Percentiles rank a stretch among this genome's conserved stretches.
phyloP scores from a whole-genome alignment of 75 land plant genomes.

The Cunninghamia lanceolata region DNA sequence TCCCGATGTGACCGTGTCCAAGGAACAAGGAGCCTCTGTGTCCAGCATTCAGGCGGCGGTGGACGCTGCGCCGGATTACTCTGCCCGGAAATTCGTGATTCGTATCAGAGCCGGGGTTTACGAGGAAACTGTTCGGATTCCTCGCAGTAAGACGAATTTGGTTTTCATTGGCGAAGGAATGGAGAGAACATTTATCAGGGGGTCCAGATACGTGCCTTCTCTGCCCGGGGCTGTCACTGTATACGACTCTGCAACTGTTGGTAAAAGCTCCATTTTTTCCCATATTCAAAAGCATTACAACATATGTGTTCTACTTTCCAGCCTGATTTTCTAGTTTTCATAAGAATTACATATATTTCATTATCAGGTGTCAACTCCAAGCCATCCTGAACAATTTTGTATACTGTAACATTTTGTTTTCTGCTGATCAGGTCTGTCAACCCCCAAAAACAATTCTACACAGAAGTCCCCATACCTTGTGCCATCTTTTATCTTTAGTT shows the following conservation, averaged over 20 bases:
- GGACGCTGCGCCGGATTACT: constrained; percentile 47
- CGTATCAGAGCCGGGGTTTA: constrained; percentile 66
- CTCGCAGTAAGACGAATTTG: constrained; percentile 49
- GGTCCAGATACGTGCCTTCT: constrained; percentile 27
- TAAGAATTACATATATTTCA: neutral
- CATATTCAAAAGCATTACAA: neutral
- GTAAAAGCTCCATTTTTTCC: constrained; percentile 6
- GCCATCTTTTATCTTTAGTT: too few species aligned
- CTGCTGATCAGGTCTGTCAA: too few species aligned
- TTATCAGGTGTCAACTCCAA: too few species aligned
- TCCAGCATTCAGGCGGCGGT: constrained; percentile 64
- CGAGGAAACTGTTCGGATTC: constrained; percentile 59
- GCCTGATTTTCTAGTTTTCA: neutral
- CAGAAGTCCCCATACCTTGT: too few species aligned
- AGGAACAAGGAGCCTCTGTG: neutral
- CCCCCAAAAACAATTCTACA: too few species aligned
- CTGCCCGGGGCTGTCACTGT: constrained; percentile 47
- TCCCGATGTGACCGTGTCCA: constrained; percentile 24
- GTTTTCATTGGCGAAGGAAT: constrained; percentile 70
- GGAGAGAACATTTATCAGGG: constrained; percentile 64
- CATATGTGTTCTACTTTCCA: neutral
- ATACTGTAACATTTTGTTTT: too few species aligned
- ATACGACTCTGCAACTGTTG: constrained; percentile 60
- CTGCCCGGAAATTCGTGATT: constrained; percentile 36
- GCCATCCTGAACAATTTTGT: neutral